phyloP scores from a whole-genome alignment of 2,329 filamentous ascomycete genomes.

The Sporothrix phasma region DNA sequence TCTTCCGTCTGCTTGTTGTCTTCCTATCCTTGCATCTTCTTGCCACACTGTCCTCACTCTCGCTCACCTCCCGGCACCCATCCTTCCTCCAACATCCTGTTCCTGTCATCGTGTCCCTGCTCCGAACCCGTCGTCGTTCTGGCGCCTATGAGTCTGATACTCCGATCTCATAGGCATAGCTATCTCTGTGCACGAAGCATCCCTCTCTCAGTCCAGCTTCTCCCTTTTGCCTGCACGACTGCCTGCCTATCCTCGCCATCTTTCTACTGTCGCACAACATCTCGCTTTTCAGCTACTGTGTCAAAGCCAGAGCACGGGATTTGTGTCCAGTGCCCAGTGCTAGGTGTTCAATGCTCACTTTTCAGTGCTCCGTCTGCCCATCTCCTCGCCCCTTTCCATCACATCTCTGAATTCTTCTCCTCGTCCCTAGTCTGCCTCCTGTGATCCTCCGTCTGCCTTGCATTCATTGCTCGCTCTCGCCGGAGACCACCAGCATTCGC shows the following conservation, averaged over 20 bases:
- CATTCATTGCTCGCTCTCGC: neutral
- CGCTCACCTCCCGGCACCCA: neutral
- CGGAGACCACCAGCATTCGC: neutral
- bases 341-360: neutral
- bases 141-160: no score
- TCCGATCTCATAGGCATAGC: neutral
- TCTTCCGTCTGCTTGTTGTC: no score
- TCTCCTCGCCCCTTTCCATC: neutral
- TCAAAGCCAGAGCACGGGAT: neutral
- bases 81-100: neutral
- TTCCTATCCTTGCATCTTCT: neutral
- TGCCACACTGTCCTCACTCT: neutral
- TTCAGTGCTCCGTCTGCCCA: neutral
- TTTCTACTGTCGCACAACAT: neutral
- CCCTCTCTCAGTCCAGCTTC: neutral
- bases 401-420: neutral
- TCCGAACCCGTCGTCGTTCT: neutral
- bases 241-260: neutral
- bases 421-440: neutral
- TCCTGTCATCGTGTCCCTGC: neutral
- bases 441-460: neutral
- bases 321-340: neutral
- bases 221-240: neutral
- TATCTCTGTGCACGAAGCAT: neutral
- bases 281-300: conserved; percentile 1